Base-by-base conservation (phyloP, 1,139 yeast genomes). In the Waltiozyma sp. region DNA sequence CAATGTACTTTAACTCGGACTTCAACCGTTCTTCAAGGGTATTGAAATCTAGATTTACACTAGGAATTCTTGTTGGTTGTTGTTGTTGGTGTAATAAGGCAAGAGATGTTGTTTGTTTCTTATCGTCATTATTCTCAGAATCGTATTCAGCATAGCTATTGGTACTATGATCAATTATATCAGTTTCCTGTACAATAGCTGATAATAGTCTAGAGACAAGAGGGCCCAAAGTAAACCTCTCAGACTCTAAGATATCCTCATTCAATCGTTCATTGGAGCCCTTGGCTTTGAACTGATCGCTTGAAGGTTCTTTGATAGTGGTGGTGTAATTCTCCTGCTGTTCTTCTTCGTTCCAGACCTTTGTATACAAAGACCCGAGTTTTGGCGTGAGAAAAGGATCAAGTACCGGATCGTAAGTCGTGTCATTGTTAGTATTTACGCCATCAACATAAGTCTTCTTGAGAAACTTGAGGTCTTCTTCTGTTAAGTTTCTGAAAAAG, bases 161-260 rank as follows among this genome's bases (percentile, higher is more conserved):
- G 13, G 18, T 37, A 6, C 21, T 40, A 11, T 28, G 37, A 10
- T 48, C 50, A 11, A 62, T 68, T 46, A 69, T 75, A 37, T 75
- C 75, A 11, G 11, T 18, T 35, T 74, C 75, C 49, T 75, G 73
- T 46, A 84, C 60, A 21, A 91, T 70, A 0, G 97, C 97, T 5
- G 95, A 77, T 42, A 93, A 62, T 40, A 93, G 68, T 47, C 99
- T 73, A 28, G 91, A 80, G 0, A 95, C 84, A 38, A 91, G 68
- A 0, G 99, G 98, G 0, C 99, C 99, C 59, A 95, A 84, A 0
- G 95, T 82, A 1, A 89, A 68, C 19, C 75, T 79, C 47, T 83
- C 93, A 0, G 80, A 70, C 48, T 83, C 93, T 44, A 89, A 62
- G 2, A 66, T 63, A 4, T 75, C 80, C 53, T 87, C 96, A 23